Base-by-base conservation (phyloP, 345 rosid species). In the Barbarea vulgaris region DNA sequence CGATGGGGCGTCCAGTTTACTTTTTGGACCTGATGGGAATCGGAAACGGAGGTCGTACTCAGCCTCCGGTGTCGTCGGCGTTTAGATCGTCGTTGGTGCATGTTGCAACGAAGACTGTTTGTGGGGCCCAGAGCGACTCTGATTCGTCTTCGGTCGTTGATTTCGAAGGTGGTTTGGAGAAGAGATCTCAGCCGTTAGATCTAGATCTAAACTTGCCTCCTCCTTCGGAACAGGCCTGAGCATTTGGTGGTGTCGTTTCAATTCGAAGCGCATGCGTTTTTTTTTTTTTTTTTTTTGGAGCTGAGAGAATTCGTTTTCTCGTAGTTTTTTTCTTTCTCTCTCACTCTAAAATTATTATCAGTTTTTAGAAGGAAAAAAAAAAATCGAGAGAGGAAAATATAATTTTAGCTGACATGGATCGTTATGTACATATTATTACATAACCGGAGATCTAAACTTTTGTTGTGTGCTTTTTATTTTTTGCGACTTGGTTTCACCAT, bases 171-270 rank as follows among this genome's bases (percentile, higher is more conserved):
- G 64, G 68, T 3, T 37, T 19, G 15, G 84, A 52, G 42, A 75
- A 77, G 52, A 79, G 76, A 72, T 68, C 81, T 62, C 50, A 75
- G 67, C 53, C 81, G 65, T 84, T 85, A n/a, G 82, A 80, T 64
- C 80, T 91, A 36, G 93, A 92, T 82, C 95, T 93, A 8, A 90
- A 90, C 78, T 80, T 79, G 48, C 80, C 85, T 25, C 93, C 89
- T 19, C 86, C 96, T 1, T 72, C 85, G 1, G 90, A 88, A 78
- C 83, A 82, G 3, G 89, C 83, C 5, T 90, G 84, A 87, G 63
- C 13, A 52, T 69, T 33, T 30, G 31, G n/a, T 15, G 64, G 55
- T 24, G 76, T 77, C 83, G 67, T 78, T 66, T 70, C 62, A 37
- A 7, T 15, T 28, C 72, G 67, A 56, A 33, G 67, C 67, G 60